phyloP scores from a whole-genome alignment of 306 rosid species.

The Prunus mongolica region DNA sequence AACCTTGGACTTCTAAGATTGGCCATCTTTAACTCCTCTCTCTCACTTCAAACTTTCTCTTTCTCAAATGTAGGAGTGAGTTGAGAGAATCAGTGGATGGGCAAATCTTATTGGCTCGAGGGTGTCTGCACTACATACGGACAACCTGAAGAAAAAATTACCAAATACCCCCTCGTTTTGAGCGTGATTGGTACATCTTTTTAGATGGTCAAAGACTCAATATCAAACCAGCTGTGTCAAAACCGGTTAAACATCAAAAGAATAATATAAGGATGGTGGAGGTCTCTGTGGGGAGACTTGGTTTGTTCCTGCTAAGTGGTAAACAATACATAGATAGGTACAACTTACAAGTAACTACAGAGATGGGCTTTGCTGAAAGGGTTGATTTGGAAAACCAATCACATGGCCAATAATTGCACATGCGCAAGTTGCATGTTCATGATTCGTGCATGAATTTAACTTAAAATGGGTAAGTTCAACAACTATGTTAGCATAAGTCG shows the following conservation, averaged over 20 bases:
- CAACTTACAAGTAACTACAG: no score
- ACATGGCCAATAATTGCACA: conserved; percentile 36
- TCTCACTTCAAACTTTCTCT: neutral
- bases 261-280: neutral
- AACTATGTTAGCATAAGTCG: no score
- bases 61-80: conserved; percentile 14
- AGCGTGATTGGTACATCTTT: neutral
- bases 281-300: neutral
- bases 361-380: neutral
- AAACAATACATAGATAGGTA: neutral
- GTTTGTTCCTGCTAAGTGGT: neutral
- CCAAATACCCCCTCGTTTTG: conserved; percentile 26
- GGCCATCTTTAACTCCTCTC: conserved; percentile 27
- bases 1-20: conserved; percentile 17
- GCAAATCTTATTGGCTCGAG: conserved; percentile 18
- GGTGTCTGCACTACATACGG: neutral
- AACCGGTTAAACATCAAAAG: neutral
- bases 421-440: conserved; percentile 37
- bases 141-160: conserved; percentile 15
- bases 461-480: neutral
- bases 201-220: neutral
- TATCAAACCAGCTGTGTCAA: neutral
- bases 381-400: conserved; percentile 12
- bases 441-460: neutral
- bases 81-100: neutral